Conservation (phyloP, 2,329 filamentous ascomycete species). For the Aspergillus costaricaensis region DNA sequence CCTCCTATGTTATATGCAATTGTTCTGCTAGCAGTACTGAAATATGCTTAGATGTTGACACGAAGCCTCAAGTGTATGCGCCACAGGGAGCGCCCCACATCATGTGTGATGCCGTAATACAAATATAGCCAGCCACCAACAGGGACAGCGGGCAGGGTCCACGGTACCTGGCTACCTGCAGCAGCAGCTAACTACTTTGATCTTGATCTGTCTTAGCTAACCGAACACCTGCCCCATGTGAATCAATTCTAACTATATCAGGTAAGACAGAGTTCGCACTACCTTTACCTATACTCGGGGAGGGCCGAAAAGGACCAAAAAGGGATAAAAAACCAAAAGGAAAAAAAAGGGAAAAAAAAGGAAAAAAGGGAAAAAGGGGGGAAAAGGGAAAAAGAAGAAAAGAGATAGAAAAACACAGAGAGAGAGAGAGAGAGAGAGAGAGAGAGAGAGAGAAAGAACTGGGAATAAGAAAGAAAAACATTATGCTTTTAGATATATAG, state of each 20-base stretch:
- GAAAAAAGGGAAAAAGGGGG: too few species aligned
- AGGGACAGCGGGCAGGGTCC: background rate
- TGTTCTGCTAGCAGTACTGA: background rate
- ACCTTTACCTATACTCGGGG: too few species aligned
- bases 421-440: too few species aligned
- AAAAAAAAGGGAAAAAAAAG: too few species aligned
- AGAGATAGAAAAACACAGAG: too few species aligned
- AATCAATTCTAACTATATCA: background rate
- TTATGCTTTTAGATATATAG: too few species aligned
- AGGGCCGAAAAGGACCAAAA: too few species aligned
- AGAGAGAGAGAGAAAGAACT: too few species aligned
- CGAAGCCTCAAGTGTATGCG: constrained; percentile 38
- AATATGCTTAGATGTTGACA: constrained; percentile 38
- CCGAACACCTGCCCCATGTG: background rate
- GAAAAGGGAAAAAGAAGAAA: too few species aligned
- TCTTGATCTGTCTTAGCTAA: background rate
- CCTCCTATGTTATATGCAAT: background rate
- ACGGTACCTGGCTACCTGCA: background rate
- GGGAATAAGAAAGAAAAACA: too few species aligned
- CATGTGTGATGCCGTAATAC: constrained; percentile 14
- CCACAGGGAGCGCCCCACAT: constrained; percentile 21
- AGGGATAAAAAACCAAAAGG: too few species aligned
- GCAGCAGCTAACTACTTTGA: background rate
- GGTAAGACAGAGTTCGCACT: background rate
- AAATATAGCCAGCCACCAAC: background rate